Percentiles rank a stretch among this genome's conserved stretches.
Evolutionary conservation across 2,329 filamentous ascomycete genomes (phyloP).

Genomic region (Colletotrichum falcatum): DNA sequence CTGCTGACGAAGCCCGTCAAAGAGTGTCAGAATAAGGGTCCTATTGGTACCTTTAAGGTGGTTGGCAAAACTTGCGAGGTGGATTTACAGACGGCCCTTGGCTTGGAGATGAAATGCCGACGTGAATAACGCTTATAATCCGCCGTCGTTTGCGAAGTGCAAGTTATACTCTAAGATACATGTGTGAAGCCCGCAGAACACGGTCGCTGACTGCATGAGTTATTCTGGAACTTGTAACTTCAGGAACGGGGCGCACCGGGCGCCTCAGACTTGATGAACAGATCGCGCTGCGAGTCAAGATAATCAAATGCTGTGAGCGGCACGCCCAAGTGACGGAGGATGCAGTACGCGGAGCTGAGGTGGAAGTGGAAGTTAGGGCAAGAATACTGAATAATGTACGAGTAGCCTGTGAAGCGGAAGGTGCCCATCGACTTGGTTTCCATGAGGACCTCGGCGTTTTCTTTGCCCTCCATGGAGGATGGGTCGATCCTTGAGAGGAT

Average conservation of each 20-base stretch:
- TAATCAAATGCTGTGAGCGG: slow-evolving; percentile 69
- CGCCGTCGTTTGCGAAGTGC: too few species aligned
- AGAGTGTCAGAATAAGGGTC: too few species aligned
- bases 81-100: too few species aligned
- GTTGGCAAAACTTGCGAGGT: too few species aligned
- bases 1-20: too few species aligned
- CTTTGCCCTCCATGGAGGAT: slow-evolving; percentile 40
- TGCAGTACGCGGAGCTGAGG: slow-evolving; percentile 64
- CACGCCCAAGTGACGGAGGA: slow-evolving; percentile 69
- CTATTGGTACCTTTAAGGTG: too few species aligned
- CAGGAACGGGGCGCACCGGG: not conserved
- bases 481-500: slow-evolving; percentile 48
- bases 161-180: too few species aligned
- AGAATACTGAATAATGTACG: slow-evolving; percentile 57
- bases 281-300: slow-evolving; percentile 46
- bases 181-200: too few species aligned
- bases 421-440: slow-evolving; percentile 44
- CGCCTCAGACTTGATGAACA: slow-evolving; percentile 30
- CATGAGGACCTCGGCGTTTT: slow-evolving; percentile 44
- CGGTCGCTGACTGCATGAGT: too few species aligned
- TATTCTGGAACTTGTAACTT: not conserved
- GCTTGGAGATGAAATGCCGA: too few species aligned
- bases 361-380: slow-evolving; percentile 74
- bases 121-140: too few species aligned
- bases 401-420: slow-evolving; percentile 49